These are phyloP conservation scores for Trichosanthes cucumerina DNA, from an alignment of 306 rosid species.

Conservation along the genomic window DNA sequence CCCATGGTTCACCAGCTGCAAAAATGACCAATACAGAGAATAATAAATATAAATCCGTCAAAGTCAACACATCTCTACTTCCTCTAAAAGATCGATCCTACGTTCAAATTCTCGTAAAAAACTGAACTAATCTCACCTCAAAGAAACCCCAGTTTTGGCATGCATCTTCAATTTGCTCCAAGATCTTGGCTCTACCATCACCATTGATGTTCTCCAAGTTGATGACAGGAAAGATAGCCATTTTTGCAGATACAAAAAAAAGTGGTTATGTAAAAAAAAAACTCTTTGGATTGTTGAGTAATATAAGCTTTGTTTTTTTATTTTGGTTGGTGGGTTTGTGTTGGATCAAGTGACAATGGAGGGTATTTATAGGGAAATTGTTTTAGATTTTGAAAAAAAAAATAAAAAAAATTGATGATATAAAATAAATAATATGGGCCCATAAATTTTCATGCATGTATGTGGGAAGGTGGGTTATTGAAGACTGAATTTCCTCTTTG, in stretches of 20 bases:
- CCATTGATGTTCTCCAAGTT: constrained; percentile 63
- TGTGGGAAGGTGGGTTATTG: neutral
- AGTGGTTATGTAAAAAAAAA: neutral
- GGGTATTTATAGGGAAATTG: neutral
- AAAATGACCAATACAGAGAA: constrained; percentile 2
- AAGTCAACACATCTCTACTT: neutral
- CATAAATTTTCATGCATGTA: neutral
- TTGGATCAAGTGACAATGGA: neutral
- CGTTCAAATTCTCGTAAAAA: neutral
- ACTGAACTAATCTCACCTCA: constrained; percentile 43
- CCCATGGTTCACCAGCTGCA: constrained; percentile 63
- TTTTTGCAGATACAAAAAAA: constrained; percentile 7
- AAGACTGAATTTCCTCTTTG: neutral
- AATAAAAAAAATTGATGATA: neutral
- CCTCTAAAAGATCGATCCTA: neutral
- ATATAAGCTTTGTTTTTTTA: neutral
- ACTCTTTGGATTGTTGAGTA: neutral
- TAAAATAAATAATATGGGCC: neutral
- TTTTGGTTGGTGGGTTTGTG: neutral
- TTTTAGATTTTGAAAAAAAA: neutral
- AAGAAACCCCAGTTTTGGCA: constrained; percentile 97
- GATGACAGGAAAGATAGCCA: constrained; percentile 71
- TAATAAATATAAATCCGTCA: neutral
- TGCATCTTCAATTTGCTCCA: constrained; percentile 75
- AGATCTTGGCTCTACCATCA: constrained; percentile 44